phyloP scores from a whole-genome alignment of 306 rosid species.

The Alnus glutinosa region DNA sequence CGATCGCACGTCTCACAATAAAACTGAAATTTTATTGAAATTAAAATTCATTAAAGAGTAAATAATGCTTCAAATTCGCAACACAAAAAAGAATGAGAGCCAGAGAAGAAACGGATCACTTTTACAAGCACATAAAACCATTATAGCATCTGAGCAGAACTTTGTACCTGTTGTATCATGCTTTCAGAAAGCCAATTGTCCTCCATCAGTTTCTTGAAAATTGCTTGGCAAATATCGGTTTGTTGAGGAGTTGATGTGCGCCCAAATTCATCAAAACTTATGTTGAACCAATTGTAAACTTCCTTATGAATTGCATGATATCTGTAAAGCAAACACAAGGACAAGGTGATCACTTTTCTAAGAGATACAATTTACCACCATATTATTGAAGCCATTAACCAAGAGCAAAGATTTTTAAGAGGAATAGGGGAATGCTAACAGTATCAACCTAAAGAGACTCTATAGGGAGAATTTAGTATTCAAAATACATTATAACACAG shows the following conservation, averaged over 20 bases:
- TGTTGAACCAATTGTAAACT: slow-evolving; percentile 84
- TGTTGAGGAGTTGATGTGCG: slow-evolving; percentile 85
- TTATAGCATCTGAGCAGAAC: background rate
- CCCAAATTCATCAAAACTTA: slow-evolving; percentile 91
- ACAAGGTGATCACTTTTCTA: background rate
- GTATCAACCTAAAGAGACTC: background rate
- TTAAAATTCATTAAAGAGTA: slow-evolving; percentile 19
- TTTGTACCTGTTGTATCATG: slow-evolving; percentile 81
- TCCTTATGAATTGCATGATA: slow-evolving; percentile 81
- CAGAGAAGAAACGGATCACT: slow-evolving; percentile 8
- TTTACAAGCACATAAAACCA: background rate
- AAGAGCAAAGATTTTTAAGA: background rate
- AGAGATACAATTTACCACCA: background rate
- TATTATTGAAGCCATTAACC: background rate
- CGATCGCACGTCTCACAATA: slow-evolving; percentile 78
- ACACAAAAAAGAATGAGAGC: slow-evolving; percentile 15
- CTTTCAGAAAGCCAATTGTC: slow-evolving; percentile 85
- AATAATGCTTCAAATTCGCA: background rate
- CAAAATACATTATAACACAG: background rate
- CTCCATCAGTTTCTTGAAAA: slow-evolving; percentile 61
- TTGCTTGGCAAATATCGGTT: slow-evolving; percentile 88
- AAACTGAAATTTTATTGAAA: slow-evolving; percentile 57
- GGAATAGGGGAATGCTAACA: background rate
- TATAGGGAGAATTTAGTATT: background rate
- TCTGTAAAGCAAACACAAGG: slow-evolving; percentile 35